Percentiles rank a stretch among this genome's conserved stretches.
phyloP scores from a whole-genome alignment of 441 rosid species.

The Pelargonium myrrhifolium region DNA sequence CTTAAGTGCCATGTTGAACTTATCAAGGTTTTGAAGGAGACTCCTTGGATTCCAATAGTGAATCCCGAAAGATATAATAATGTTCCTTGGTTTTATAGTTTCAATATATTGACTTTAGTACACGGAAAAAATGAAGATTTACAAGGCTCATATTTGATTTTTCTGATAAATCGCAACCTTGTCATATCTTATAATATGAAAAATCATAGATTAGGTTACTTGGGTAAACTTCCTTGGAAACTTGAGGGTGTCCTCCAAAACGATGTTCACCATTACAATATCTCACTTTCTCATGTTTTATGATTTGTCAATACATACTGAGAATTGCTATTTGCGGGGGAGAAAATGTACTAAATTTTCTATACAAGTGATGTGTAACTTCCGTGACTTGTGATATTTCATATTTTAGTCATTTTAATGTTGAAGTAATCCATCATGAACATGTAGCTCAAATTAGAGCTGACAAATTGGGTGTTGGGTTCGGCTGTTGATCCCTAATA shows the following conservation, averaged over 20 bases:
- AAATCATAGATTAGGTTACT: neutral
- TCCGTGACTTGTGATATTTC: too few species aligned
- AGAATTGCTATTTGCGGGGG: too few species aligned
- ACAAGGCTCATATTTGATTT: neutral
- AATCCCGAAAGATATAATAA: neutral
- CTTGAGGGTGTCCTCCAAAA: constrained; percentile 2
- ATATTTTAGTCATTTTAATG: too few species aligned
- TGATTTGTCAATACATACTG: neutral
- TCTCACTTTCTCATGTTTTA: neutral
- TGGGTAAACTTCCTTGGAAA: neutral
- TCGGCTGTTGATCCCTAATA: too few species aligned
- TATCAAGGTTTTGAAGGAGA: neutral
- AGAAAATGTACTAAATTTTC: too few species aligned
- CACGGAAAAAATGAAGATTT: neutral
- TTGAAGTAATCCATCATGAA: too few species aligned
- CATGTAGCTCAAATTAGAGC: too few species aligned
- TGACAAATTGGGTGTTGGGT: too few species aligned
- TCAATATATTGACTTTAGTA: neutral
- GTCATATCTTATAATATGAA: neutral
- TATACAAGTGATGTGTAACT: too few species aligned
- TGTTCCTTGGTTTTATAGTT: constrained; percentile 6
- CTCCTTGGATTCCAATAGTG: neutral
- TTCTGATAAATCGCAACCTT: neutral
- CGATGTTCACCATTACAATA: neutral
- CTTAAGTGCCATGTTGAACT: neutral